Evolutionary conservation across 768 basidiomycete genomes (phyloP).

Genomic region (Boletus patriciae): DNA sequence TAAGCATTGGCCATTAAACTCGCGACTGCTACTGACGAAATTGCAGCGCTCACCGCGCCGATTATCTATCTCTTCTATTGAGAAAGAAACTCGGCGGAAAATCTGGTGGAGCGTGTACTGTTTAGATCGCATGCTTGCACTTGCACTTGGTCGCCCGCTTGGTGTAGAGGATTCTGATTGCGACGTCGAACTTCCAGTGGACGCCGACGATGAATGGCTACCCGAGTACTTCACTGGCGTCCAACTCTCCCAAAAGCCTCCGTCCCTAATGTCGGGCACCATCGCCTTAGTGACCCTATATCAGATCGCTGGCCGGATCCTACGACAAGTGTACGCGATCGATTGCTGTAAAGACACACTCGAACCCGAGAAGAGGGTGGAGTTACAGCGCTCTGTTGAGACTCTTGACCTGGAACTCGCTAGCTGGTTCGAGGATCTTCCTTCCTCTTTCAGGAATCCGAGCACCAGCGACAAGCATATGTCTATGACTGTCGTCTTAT

Average conservation of each 20-base stretch:
- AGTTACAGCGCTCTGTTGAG: slow-evolving; percentile 79
- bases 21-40: slow-evolving; percentile 17
- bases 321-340: slow-evolving; percentile 80
- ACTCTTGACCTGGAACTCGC: slow-evolving; percentile 71
- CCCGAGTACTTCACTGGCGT: slow-evolving; percentile 71
- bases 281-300: slow-evolving; percentile 75
- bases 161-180: slow-evolving; percentile 89
- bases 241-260: slow-evolving; percentile 51
- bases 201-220: slow-evolving; percentile 78
- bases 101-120: slow-evolving; percentile 96
- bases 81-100: slow-evolving; percentile 87
- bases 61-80: slow-evolving; percentile 64
- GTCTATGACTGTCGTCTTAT: slow-evolving; percentile 81
- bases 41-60: slow-evolving; percentile 78
- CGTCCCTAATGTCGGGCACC: slow-evolving; percentile 79
- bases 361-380: slow-evolving; percentile 70
- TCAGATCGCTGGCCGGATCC: slow-evolving; percentile 79
- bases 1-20: slow-evolving; percentile 42
- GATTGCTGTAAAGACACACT: slow-evolving; percentile 73
- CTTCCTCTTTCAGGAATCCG: slow-evolving; percentile 70
- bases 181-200: slow-evolving; percentile 82
- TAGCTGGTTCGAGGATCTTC: slow-evolving; percentile 83
- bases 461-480: slow-evolving; percentile 76
- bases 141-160: slow-evolving; percentile 84
- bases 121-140: slow-evolving; percentile 88